Percentiles rank a stretch among this genome's conserved stretches.
phyloP scores from a whole-genome alignment of 306 rosid genomes.

The Cicer arietinum region DNA sequence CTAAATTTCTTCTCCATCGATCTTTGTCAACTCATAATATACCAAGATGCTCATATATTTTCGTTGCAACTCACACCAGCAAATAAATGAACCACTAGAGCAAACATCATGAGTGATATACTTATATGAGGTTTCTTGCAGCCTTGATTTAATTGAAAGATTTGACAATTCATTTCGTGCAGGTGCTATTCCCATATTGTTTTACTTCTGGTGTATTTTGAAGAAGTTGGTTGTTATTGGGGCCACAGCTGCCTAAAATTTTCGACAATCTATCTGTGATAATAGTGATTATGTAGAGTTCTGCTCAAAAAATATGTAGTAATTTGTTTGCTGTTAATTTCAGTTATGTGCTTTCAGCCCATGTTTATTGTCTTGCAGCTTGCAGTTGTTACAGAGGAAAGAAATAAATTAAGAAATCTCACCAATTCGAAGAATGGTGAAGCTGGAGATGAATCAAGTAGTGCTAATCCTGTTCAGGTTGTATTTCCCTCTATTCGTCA shows the following conservation, averaged over 20 bases:
- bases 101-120: not conserved
- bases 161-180: slow-evolving; percentile 18
- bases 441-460: slow-evolving; percentile 53
- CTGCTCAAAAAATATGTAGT: slow-evolving; percentile 14
- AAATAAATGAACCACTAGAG: slow-evolving; percentile 24
- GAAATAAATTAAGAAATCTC: slow-evolving; percentile 66
- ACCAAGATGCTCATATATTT: slow-evolving; percentile 14
- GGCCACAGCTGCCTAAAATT: not conserved
- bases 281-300: slow-evolving; percentile 29
- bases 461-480: slow-evolving; percentile 66
- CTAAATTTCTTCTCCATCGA: slow-evolving; percentile 1
- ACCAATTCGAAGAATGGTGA: slow-evolving; percentile 57
- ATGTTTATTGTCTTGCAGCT: slow-evolving; percentile 64
- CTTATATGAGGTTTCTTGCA: slow-evolving; percentile 10
- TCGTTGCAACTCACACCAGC: not conserved
- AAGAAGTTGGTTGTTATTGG: slow-evolving; percentile 14
- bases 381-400: slow-evolving; percentile 76
- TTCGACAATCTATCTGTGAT: slow-evolving; percentile 25
- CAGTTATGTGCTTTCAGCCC: slow-evolving; percentile 30
- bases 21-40: slow-evolving; percentile 22
- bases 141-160: slow-evolving; percentile 29
- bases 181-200: not conserved
- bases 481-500: slow-evolving; percentile 15
- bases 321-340: slow-evolving; percentile 33
- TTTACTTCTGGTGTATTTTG: slow-evolving; percentile 27